Percentiles rank a stretch among this genome's conserved stretches.
Evolutionary conservation across 2,329 filamentous ascomycete species (phyloP).

Genomic region (Aureobasidium melanogenum): DNA sequence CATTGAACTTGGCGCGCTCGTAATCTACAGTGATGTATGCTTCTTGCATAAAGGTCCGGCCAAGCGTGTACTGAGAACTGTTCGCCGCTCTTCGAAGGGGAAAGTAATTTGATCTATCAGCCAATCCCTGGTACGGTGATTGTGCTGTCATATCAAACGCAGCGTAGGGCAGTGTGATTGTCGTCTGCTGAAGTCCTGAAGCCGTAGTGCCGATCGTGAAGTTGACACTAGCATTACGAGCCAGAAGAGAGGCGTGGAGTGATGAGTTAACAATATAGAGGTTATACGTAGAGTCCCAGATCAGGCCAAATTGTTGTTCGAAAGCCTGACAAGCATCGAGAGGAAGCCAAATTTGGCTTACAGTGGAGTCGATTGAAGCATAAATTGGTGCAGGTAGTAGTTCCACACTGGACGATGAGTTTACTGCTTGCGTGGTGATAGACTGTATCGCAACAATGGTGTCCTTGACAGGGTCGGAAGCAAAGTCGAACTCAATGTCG

Average conservation of each 20-base stretch:
- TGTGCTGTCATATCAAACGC: constrained; percentile 40
- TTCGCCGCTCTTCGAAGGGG: constrained; percentile 51
- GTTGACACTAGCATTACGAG: constrained; percentile 34
- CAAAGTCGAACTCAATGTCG: constrained; percentile 48
- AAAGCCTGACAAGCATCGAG: constrained; percentile 26
- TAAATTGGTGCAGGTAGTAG: constrained; percentile 32
- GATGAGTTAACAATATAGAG: constrained; percentile 32
- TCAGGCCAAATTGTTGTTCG: constrained; percentile 29
- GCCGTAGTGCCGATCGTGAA: constrained; percentile 33
- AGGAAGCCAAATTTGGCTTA: constrained; percentile 35
- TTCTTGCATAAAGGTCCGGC: constrained; percentile 62
- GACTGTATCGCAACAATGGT: constrained; percentile 48
- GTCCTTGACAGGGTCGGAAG: constrained; percentile 49
- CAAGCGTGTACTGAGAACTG: constrained; percentile 51
- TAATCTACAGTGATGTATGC: constrained; percentile 45
- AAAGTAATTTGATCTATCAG: constrained; percentile 57
- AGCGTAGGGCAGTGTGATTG: constrained; percentile 40
- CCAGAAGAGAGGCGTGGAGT: constrained; percentile 24
- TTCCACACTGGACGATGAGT: constrained; percentile 25
- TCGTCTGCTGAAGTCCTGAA: constrained; percentile 28
- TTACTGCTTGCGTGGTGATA: constrained; percentile 27
- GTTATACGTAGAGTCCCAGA: constrained; percentile 26
- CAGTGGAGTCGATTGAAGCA: constrained; percentile 34
- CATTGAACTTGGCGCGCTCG: constrained; percentile 38
- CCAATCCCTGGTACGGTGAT: constrained; percentile 41